Base-by-base conservation (phyloP, 2,329 filamentous ascomycete species). In the Sordariomycetes sp. region DNA sequence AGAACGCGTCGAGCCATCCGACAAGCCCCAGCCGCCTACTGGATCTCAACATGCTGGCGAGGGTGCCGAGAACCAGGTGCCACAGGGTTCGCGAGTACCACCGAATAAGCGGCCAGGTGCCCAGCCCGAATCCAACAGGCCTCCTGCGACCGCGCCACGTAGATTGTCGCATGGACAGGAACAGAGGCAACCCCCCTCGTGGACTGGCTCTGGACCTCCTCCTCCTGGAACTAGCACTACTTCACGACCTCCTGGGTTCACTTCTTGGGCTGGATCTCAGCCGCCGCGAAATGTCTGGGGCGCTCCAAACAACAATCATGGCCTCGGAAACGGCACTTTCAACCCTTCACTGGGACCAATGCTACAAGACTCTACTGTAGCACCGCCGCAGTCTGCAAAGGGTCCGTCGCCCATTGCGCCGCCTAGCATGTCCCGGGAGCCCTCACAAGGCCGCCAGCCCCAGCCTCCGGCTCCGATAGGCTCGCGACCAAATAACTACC, bases 251-350 rank as follows among this genome's bases (percentile, higher is more conserved):
- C 72, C 76, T 15, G 61, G 68, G 30, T 66, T 65, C 34, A 52
- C 65, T 9, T 57, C 66, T 2, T 79, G 75, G 74, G 59, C 59
- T 19, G 50, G 51, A 15, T 50, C 58, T 24, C 68, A 67, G 29
- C 42, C 61, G 9, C 54, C 65, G 10, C 65, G 70, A 31, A 85
- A 81, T 49, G 79, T 87, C 14, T 88, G 83, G 83, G 82, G 78
- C 14, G 75, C 81, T 28, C 79, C 78, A n/a, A 75, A 75, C 35
- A 79, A 73, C 45, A 78, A 84, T 43, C 71, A 78, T 35, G 78
- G 75, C 9, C 75, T 88, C 15, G 83, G 83, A 4, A 88, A 88
- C 51, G 83, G 83, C 28, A 86, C 82, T 1, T 88, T 88, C 47
- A 76, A 72, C 37, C 67, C 74, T 10, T 74, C 77, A 43, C 64